Percentiles rank a stretch among this genome's conserved stretches.
Conservation (phyloP, 2,329 filamentous ascomycete genomes). For the Beauveria sp. region DNA sequence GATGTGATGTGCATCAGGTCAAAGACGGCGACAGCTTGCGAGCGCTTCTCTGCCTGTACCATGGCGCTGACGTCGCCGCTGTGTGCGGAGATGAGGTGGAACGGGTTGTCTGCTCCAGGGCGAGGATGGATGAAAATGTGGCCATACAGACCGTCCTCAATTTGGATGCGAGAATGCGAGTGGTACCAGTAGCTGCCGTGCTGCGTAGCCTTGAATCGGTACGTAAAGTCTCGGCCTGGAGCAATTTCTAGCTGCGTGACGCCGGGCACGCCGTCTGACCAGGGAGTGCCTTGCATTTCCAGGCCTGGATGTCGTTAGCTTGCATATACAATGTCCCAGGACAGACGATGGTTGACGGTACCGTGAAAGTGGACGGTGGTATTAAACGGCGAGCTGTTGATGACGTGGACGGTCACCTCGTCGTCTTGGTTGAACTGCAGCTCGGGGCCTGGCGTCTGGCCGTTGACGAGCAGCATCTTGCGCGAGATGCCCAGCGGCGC, state of each 20-base stretch:
- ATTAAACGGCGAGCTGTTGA: conserved; percentile 39
- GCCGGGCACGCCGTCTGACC: conserved; percentile 54
- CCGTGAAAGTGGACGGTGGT: conserved; percentile 45
- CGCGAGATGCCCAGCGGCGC: conserved; percentile 37
- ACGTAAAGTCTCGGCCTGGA: conserved; percentile 40
- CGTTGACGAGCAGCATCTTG: conserved; percentile 47
- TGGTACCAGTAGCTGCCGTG: conserved; percentile 57
- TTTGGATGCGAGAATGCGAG: conserved; percentile 45
- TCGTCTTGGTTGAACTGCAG: conserved; percentile 48
- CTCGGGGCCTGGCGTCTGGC: conserved; percentile 53
- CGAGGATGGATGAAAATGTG: conserved; percentile 43
- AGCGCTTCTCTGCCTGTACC: conserved; percentile 37
- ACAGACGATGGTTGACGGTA: conserved; percentile 11
- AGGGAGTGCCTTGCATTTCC: conserved; percentile 44
- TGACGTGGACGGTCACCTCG: conserved; percentile 34
- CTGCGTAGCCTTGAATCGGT: conserved; percentile 47
- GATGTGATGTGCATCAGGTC: conserved; percentile 52
- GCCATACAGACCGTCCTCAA: conserved; percentile 54
- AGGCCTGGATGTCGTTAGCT: conserved; percentile 27
- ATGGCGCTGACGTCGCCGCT: conserved; percentile 35
- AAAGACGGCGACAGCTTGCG: conserved; percentile 42
- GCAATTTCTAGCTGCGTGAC: conserved; percentile 45
- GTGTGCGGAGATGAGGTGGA: conserved; percentile 35
- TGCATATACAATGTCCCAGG: not conserved
- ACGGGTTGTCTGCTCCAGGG: conserved; percentile 31